Percentiles rank a stretch among this genome's conserved stretches.
These are phyloP conservation scores for Purshia tridentata DNA, from an alignment of 306 rosid species.

Conservation along the genomic window DNA sequence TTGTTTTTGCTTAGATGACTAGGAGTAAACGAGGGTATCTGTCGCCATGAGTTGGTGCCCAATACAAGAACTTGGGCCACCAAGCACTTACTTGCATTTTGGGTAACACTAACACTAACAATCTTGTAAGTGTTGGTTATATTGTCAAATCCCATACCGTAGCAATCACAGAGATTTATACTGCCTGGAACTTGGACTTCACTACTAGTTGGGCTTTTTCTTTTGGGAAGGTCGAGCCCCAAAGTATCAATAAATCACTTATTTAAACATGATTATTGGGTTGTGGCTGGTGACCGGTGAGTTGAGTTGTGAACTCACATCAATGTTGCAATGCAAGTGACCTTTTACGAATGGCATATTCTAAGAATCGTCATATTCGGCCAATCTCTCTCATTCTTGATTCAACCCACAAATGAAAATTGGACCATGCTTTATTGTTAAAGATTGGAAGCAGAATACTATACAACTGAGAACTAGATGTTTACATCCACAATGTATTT, in stretches of 20 bases:
- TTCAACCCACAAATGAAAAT: too few species aligned
- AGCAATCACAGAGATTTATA: too few species aligned
- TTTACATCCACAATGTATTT: neutral
- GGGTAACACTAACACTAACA: neutral
- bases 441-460: neutral
- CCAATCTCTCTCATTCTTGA: too few species aligned
- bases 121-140: neutral
- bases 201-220: neutral
- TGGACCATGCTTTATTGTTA: neutral
- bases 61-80: neutral
- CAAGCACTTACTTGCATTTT: neutral
- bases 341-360: too few species aligned
- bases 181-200: too few species aligned
- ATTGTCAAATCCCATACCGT: neutral
- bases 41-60: neutral
- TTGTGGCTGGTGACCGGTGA: too few species aligned
- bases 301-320: too few species aligned
- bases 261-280: too few species aligned
- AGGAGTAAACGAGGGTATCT: slow-evolving; percentile 5
- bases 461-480: neutral
- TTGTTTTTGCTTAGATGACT: neutral
- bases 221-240: too few species aligned
- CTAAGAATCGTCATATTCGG: too few species aligned
- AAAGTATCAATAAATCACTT: too few species aligned
- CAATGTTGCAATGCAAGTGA: too few species aligned